Evolutionary conservation across 805 yeast genomes (phyloP).

Genomic region (Wickerhamomyces tratensis): DNA sequence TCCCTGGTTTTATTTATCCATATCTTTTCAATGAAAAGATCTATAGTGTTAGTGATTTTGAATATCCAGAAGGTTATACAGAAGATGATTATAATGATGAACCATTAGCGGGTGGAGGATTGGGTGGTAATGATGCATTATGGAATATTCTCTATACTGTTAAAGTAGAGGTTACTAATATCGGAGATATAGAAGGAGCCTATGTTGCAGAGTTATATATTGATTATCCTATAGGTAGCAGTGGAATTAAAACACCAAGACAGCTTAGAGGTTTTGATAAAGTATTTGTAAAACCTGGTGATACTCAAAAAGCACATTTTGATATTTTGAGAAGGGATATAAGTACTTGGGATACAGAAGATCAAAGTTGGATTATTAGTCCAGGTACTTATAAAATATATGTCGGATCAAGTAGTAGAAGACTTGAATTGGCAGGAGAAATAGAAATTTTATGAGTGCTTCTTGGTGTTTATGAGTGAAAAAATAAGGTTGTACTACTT

Average conservation of each 20-base stretch:
- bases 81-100: constrained; percentile 19
- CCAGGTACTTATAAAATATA: constrained; percentile 45
- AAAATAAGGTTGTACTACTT: no score
- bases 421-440: constrained; percentile 33
- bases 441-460: constrained; percentile 14
- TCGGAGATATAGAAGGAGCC: constrained; percentile 36
- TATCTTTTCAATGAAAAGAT: constrained; percentile 28
- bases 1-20: constrained; percentile 49
- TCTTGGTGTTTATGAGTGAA: no score
- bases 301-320: constrained; percentile 27
- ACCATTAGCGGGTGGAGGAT: constrained; percentile 33
- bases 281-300: constrained; percentile 33
- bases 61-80: constrained; percentile 28
- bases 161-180: constrained; percentile 34
- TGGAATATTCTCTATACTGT: constrained; percentile 44
- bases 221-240: constrained; percentile 29
- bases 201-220: constrained; percentile 45
- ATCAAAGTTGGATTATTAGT: constrained; percentile 49
- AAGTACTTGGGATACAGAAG: constrained; percentile 43
- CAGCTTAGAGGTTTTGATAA: constrained; percentile 51
- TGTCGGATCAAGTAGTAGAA: constrained; percentile 39
- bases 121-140: constrained; percentile 52
- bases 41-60: constrained; percentile 19
- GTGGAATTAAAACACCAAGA: constrained; percentile 35
- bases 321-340: constrained; percentile 42